Evolutionary conservation across 345 rosid species (phyloP).

Genomic region (Gynandropsis gynandra): DNA sequence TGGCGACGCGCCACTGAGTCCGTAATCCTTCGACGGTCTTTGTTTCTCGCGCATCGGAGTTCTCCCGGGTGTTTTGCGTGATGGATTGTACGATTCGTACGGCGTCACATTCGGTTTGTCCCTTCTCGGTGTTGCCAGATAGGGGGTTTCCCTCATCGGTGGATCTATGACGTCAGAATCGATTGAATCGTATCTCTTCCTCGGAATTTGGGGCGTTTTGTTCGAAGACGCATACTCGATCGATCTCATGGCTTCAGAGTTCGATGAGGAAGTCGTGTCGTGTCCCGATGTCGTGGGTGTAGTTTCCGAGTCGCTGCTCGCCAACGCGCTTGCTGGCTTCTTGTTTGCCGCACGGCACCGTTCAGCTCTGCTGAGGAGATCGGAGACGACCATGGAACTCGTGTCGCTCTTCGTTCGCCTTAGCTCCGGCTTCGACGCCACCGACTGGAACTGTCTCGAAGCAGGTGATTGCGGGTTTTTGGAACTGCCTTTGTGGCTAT

Average conservation of each 20-base stretch:
- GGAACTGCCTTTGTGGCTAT: slow-evolving; percentile 23
- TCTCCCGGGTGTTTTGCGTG: slow-evolving; percentile 23
- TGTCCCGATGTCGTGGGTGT: slow-evolving; percentile 25
- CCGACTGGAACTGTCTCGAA: slow-evolving; percentile 22
- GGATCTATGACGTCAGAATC: slow-evolving; percentile 15
- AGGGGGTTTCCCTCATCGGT: background rate
- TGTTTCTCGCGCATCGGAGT: slow-evolving; percentile 21
- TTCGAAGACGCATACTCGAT: slow-evolving; percentile 9
- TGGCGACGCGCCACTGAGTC: slow-evolving; percentile 21
- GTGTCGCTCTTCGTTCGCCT: slow-evolving; percentile 76
- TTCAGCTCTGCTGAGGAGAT: slow-evolving; percentile 20
- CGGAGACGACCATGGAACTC: slow-evolving; percentile 44
- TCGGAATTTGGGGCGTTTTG: slow-evolving; percentile 15
- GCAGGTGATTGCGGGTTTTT: slow-evolving; percentile 22
- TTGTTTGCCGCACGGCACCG: slow-evolving; percentile 21
- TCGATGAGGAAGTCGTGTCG: slow-evolving; percentile 14
- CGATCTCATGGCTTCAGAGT: background rate
- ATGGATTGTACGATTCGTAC: slow-evolving; percentile 8
- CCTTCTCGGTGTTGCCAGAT: background rate
- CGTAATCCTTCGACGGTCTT: slow-evolving; percentile 20
- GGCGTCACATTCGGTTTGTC: slow-evolving; percentile 18
- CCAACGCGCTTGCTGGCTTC: slow-evolving; percentile 22
- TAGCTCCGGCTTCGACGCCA: slow-evolving; percentile 37
- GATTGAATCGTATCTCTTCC: slow-evolving; percentile 9
- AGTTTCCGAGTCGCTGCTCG: slow-evolving; percentile 19